Conservation (phyloP, 2,329 filamentous ascomycete species). For the Periconia macrospinosa region DNA sequence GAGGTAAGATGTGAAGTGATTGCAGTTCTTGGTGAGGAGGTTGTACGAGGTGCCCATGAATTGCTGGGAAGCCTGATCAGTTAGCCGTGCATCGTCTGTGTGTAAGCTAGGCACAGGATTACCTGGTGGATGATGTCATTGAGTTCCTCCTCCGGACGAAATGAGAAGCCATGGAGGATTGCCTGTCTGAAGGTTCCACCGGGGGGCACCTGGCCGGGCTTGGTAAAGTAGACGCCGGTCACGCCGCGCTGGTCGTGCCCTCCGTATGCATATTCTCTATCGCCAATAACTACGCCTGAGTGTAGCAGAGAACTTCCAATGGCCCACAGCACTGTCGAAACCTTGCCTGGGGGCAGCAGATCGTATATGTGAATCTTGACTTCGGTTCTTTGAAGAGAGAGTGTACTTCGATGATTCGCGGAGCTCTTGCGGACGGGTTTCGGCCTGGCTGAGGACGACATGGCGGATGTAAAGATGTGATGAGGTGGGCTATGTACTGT, state of each 20-base stretch:
- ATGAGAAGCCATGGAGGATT: slow-evolving; percentile 78
- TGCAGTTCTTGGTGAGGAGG: slow-evolving; percentile 81
- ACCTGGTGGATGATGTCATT: slow-evolving; percentile 66
- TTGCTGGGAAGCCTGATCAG: slow-evolving; percentile 61
- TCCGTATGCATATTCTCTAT: slow-evolving; percentile 81
- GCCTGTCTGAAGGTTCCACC: slow-evolving; percentile 76
- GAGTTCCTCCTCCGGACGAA: slow-evolving; percentile 69
- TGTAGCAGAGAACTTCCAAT: slow-evolving; percentile 78
- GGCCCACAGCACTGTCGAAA: slow-evolving; percentile 78
- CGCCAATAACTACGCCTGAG: slow-evolving; percentile 79
- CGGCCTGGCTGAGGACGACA: slow-evolving; percentile 35
- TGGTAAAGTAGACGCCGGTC: slow-evolving; percentile 84
- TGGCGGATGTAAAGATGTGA: slow-evolving; percentile 10
- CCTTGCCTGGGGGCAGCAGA: slow-evolving; percentile 71
- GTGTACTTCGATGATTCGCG: slow-evolving; percentile 62
- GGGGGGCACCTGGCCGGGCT: slow-evolving; percentile 69
- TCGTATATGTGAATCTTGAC: slow-evolving; percentile 79
- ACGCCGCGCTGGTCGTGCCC: slow-evolving; percentile 71
- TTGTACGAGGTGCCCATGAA: slow-evolving; percentile 80
- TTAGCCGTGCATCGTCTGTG: slow-evolving; percentile 14
- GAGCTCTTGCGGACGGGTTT: slow-evolving; percentile 47
- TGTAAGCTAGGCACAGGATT: not conserved
- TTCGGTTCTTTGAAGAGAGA: slow-evolving; percentile 72
- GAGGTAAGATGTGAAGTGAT: slow-evolving; percentile 81
- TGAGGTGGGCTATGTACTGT: not conserved